phyloP scores from a whole-genome alignment of 768 basidiomycete species.

The Porphyrellus cyaneotinctus region DNA sequence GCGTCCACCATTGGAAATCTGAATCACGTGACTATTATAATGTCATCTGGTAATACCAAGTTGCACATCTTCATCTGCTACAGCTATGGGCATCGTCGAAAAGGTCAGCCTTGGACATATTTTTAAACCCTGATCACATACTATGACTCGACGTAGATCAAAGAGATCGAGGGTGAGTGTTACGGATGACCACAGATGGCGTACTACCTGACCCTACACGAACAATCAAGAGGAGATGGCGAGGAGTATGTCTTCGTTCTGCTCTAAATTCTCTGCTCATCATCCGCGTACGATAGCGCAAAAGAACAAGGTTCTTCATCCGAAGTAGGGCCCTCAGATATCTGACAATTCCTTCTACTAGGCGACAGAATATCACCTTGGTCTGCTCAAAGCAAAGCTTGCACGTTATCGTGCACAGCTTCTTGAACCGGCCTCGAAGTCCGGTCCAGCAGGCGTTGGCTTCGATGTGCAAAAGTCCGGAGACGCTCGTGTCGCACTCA shows the following conservation, averaged over 20 bases:
- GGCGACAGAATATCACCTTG: constrained; percentile 94
- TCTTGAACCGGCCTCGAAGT: constrained; percentile 86
- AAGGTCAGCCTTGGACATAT: constrained; percentile 55
- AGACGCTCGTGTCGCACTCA: constrained; percentile 87
- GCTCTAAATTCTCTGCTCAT: not conserved
- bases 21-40: not conserved
- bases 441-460: constrained; percentile 72
- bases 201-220: constrained; percentile 9
- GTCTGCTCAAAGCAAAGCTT: constrained; percentile 89
- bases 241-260: constrained; percentile 66
- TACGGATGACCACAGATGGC: not conserved
- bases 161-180: constrained; percentile 86
- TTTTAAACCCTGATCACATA: not conserved
- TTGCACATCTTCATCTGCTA: too few species aligned
- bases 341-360: constrained; percentile 30
- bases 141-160: constrained; percentile 58
- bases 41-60: too few species aligned
- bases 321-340: not conserved
- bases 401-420: constrained; percentile 94
- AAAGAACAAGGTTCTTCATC: constrained; percentile 80
- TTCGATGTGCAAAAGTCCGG: constrained; percentile 88
- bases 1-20: too few species aligned
- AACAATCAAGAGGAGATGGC: constrained; percentile 85
- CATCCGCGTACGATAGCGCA: constrained; percentile 52
- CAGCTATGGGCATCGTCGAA: constrained; percentile 97